phyloP scores from a whole-genome alignment of 306 rosid species.

The Mucuna pruriens region DNA sequence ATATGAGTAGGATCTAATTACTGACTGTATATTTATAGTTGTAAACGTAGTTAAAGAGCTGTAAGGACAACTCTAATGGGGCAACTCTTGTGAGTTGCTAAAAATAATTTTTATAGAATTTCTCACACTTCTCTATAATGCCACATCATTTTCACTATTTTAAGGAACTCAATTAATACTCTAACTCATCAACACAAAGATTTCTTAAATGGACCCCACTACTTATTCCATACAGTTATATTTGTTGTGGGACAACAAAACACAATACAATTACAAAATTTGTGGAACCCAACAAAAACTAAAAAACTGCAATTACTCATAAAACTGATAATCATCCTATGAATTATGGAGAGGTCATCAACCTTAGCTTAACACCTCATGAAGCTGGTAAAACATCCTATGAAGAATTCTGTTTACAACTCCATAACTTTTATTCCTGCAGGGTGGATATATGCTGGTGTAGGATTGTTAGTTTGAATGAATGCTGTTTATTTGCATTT shows the following conservation, averaged over 20 bases:
- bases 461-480: slow-evolving; percentile 16
- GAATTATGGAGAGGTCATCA: neutral
- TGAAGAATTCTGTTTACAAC: neutral
- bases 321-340: neutral
- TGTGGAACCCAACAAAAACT: neutral
- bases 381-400: too few relatives aligned
- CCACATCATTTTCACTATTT: neutral
- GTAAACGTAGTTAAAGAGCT: neutral
- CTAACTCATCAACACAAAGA: too few relatives aligned
- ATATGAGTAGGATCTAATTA: neutral
- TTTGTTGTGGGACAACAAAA: neutral
- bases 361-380: neutral
- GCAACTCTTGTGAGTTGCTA: neutral
- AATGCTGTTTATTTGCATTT: slow-evolving; percentile 6
- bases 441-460: neutral
- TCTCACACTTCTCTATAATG: neutral
- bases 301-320: neutral
- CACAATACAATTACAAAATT: neutral
- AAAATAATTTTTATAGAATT: neutral
- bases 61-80: neutral
- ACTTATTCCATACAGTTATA: neutral
- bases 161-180: neutral
- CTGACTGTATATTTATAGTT: neutral
- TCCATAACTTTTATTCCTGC: neutral
- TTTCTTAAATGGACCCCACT: too few relatives aligned